phyloP scores from a whole-genome alignment of 2,329 filamentous ascomycete genomes.

The Venturia carpophila region DNA sequence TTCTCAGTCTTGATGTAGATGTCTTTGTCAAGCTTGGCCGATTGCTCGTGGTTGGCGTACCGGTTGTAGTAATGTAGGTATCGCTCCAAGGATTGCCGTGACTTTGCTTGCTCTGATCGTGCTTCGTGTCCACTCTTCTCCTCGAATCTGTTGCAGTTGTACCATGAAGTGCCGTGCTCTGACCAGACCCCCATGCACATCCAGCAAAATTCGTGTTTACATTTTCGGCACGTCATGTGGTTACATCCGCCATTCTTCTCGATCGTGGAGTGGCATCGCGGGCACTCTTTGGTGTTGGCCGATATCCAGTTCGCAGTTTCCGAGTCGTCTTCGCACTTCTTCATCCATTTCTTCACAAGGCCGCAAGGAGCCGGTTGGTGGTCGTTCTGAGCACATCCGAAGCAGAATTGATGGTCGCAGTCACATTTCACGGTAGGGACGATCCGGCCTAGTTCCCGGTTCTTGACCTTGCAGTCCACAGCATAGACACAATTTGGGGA shows the following conservation, averaged over 20 bases:
- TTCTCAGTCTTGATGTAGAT: slow-evolving; percentile 94
- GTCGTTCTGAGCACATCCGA: slow-evolving; percentile 81
- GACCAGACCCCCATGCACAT: slow-evolving; percentile 99
- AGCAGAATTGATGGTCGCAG: slow-evolving; percentile 86
- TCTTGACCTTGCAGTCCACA: slow-evolving; percentile 79
- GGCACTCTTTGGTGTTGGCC: slow-evolving; percentile 96
- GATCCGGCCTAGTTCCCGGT: slow-evolving; percentile 72
- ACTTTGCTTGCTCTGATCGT: slow-evolving; percentile 84
- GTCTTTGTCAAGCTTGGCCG: slow-evolving; percentile 91
- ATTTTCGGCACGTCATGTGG: slow-evolving; percentile 96
- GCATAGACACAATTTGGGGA: slow-evolving; percentile 96
- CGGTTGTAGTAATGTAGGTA: slow-evolving; percentile 99
- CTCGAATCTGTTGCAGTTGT: slow-evolving; percentile 96
- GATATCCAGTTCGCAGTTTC: slow-evolving; percentile 99
- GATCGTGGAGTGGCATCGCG: slow-evolving; percentile 91
- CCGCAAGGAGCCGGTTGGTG: slow-evolving; percentile 90
- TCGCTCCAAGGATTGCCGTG: slow-evolving; percentile 82
- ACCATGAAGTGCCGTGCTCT: slow-evolving; percentile 98
- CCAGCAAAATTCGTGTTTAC: slow-evolving; percentile 97
- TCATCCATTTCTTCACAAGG: slow-evolving; percentile 89
- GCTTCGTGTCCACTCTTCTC: slow-evolving; percentile 91
- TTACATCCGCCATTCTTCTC: slow-evolving; percentile 99
- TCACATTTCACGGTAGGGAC: slow-evolving; percentile 85
- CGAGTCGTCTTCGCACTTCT: slow-evolving; percentile 97
- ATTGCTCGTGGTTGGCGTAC: slow-evolving; percentile 98